Evolutionary conservation across 2,329 filamentous ascomycete genomes (phyloP), one percentile per base, ranked within the genome.

Genomic region (Volutella citrinella): DNA sequence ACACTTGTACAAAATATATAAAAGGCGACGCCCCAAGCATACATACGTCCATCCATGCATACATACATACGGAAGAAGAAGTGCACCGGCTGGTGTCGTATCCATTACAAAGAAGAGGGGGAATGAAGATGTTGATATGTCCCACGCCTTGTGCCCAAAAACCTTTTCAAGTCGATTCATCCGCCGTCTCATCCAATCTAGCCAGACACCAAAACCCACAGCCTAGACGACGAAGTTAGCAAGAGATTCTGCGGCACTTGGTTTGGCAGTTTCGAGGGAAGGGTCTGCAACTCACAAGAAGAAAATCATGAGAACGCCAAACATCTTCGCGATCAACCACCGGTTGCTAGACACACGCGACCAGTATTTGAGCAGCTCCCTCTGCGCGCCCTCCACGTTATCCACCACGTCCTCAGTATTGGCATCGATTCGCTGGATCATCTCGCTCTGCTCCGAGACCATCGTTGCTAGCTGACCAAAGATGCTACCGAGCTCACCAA

Each of bases 401-500:
- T 97, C 91, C 34, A 98, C 91, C 6, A 98, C 88, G 52, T 96
- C 90, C 56, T 98, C 93, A 2, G 91, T 96, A 62, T 97, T 96
- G 46, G 91, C 91, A 54, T 97, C 91, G 56, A 96, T 96, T 30
- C 91, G 76, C 64, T 97, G 88, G 47, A 98, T 95, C 84, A 95
- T 95, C 64, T 96, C 93, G 42, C 87, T 88, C 66, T 98, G 93
- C 61, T 98, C 91, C 35, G 85, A 88, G 19, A 98, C 93, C 93
- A 98, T 97, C 48, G 87, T 82, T 21, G 93, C 91, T 30, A 98
- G 69, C 63, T 98, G 91, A 8, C 89, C 87, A 59, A 97, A 97
- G 43, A 96, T 96, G 31, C 69, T 69, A 18, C 93, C 93, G 2
- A 98, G 72, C 60, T 98, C 93, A 44, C 79, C 81, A 50, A 98